A percentile compares a stretch with the other conserved stretches of the same genome.
These are phyloP conservation scores for Coniosporium tulheliwenetii DNA, from an alignment of 2,329 filamentous ascomycete genomes.

Conservation along the genomic window DNA sequence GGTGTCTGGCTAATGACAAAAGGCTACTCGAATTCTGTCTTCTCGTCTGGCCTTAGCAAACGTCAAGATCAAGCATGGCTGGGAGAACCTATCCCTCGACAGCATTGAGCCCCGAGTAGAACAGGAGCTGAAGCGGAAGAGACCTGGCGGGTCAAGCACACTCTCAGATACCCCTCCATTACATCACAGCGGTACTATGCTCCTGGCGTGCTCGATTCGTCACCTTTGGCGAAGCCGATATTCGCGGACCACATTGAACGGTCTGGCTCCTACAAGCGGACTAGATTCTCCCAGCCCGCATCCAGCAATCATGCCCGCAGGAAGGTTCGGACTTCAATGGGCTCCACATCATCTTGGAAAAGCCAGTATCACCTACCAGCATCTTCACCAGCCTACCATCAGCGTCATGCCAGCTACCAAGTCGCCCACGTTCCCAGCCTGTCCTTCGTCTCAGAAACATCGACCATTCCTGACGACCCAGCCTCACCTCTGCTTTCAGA, in stretches of 20 bases:
- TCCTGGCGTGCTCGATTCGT: slow-evolving; percentile 58
- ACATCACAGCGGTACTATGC: slow-evolving; percentile 64
- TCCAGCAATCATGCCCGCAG: slow-evolving; percentile 50
- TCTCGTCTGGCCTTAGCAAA: slow-evolving; percentile 89
- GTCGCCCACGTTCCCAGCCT: slow-evolving; percentile 55
- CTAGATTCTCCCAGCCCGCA: slow-evolving; percentile 17
- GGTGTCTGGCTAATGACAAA: slow-evolving; percentile 4
- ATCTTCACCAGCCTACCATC: slow-evolving; percentile 72
- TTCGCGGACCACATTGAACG: slow-evolving; percentile 72
- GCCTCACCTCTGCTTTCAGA: slow-evolving; percentile 43
- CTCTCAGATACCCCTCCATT: slow-evolving; percentile 73
- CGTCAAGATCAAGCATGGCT: slow-evolving; percentile 93
- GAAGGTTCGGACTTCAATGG: slow-evolving; percentile 46
- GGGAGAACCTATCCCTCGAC: slow-evolving; percentile 78
- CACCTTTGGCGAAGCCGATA: slow-evolving; percentile 65
- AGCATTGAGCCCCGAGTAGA: slow-evolving; percentile 74
- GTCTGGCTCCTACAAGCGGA: slow-evolving; percentile 37
- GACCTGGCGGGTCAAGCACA: slow-evolving; percentile 42
- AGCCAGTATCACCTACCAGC: slow-evolving; percentile 60
- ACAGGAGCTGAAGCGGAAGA: slow-evolving; percentile 60
- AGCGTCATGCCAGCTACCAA: slow-evolving; percentile 59
- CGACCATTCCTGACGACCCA: slow-evolving; percentile 48
- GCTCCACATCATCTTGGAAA: slow-evolving; percentile 52
- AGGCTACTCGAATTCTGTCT: slow-evolving; percentile 90
- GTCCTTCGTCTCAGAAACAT: slow-evolving; percentile 62